Evolutionary conservation across 495 filamentous ascomycete genomes (phyloP), one percentile per base, ranked within the genome.

Genomic region (Darksidea phi): DNA sequence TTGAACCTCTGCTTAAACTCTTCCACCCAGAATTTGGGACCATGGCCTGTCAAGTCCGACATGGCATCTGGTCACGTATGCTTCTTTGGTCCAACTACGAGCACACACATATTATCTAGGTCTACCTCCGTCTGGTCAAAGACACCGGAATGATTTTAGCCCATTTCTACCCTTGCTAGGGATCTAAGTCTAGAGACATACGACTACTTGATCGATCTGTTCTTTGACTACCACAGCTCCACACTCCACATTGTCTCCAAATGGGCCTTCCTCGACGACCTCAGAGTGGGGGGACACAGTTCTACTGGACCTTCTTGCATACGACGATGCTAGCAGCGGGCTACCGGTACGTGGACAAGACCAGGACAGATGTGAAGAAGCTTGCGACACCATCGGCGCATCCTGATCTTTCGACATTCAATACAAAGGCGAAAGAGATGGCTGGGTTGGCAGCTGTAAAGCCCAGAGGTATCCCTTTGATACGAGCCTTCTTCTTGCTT

Each of bases 341-440:
- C 6, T 62, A 54, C 38, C 23, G 59, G 3, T 62, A 62, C 41
- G 51, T 50, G 23, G 59, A 62, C 23, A 54, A 48, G 50, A 15
- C 41, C 12, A 46, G 59, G 13, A 15, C 51, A 6, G 59, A 62
- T 36, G 48, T 62, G 32, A 54, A 56, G 45, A 62, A 55, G 25
- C 42, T 62, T 6, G 51, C 28, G 3, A 32, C 28, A 10, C 10
- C 50, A 10, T 62, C 43, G 20, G 26, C 49, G 8, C 50, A 26
- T 5, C 21, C 41, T 21, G 59, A 62, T 26, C 48, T 50, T 0
- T 62, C 50, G 10, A 56, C 37, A 3, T 54, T 62, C 26, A 49
- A 62, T 42, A 54, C 59, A 1, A 62, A 62, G 37, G 59, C 59
- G 13, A 54, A 56, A 41, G 55, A 56, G 41, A 54, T 62, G 50